Percentiles rank a stretch among this genome's conserved stretches.
These are phyloP conservation scores for Spathaspora girioi DNA, from an alignment of 805 yeast species.

Conservation along the genomic window DNA sequence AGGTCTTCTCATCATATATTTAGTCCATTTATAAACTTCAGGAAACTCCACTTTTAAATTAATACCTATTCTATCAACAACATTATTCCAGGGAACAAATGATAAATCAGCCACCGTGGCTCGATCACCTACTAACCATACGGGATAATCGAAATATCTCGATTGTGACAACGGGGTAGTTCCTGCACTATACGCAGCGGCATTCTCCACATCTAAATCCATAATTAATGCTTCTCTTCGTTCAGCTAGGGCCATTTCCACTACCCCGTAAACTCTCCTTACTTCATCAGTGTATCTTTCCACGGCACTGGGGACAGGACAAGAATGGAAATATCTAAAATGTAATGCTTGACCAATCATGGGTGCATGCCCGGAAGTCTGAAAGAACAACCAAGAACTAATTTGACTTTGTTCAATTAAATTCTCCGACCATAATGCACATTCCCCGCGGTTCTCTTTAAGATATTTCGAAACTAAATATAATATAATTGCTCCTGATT, in stretches of 20 bases:
- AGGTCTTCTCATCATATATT: conserved; percentile 92
- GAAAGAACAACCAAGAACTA: conserved; percentile 87
- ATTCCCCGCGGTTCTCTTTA: conserved; percentile 55
- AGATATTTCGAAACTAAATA: conserved; percentile 71
- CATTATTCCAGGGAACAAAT: conserved; percentile 96
- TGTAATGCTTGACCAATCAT: conserved; percentile 97
- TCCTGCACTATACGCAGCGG: conserved; percentile 83
- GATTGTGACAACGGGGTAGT: conserved; percentile 83
- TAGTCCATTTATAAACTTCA: conserved; percentile 95
- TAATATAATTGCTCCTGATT: conserved; percentile 85
- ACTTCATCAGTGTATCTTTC: conserved; percentile 91
- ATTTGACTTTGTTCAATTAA: conserved; percentile 79
- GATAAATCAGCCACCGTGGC: conserved; percentile 83
- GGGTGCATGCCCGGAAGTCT: conserved; percentile 97
- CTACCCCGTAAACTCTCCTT: conserved; percentile 86
- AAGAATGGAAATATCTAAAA: conserved; percentile 85
- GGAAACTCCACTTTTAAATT: conserved; percentile 85
- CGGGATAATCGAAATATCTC: conserved; percentile 86
- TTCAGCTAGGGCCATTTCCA: conserved; percentile 93
- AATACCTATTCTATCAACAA: conserved; percentile 88
- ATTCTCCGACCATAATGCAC: conserved; percentile 78
- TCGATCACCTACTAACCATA: conserved; percentile 88
- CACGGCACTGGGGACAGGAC: conserved; percentile 81
- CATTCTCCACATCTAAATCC: conserved; percentile 85
- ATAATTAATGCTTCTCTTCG: conserved; percentile 83